Evolutionary conservation across 805 yeast genomes (phyloP), one percentile per base, ranked within the genome.

Genomic region (Wickerhamiella qilinensis): DNA sequence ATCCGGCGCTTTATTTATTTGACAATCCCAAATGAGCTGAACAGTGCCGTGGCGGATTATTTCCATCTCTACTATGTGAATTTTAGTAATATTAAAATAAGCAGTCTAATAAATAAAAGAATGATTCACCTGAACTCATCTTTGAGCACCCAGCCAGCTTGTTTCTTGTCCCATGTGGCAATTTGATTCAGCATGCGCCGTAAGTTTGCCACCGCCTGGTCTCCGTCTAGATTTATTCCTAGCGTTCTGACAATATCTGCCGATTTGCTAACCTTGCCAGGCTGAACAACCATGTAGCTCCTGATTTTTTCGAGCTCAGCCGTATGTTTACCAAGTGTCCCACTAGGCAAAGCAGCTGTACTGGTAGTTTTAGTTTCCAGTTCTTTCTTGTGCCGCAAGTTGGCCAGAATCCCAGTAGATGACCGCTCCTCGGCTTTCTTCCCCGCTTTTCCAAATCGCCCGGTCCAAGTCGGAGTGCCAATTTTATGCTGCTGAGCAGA

Each of bases 401-500:
- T 64, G 14, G 62, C 54, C 29, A 78, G 53, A 33, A 78, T 71
- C 0, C 73, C 59, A 0, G 64, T 40, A 0, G 84, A 75, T 20
- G 43, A 39, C 20, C 37, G 30, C 20, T 19, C 32, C 14, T 30
- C 25, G 17, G 33, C 12, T 18, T 30, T 7, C 46, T 65, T 69
- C 1, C 94, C 95, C 0, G 94, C 94, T 16, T 61, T 56, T 0
- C 98, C 98, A 63, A 77, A 83, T 47, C 71, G 72, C 0, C 98
- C 98, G 0, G 98, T 88, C 93, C 96, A 91, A 0, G 98, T 88
- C 0, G 96, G 97, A 0, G 79, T 75, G 3, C 94, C 94, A 22
- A 86, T 64, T 20, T 55, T 55, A 2, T 68, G 57, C 30, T 49
- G 50, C 24, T 66, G 54, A 0, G 85, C 65, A 18, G 60, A 53